These are phyloP conservation scores for Pezizomycotina sp. DNA, from an alignment of 2,329 filamentous ascomycete genomes.

Conservation along the genomic window DNA sequence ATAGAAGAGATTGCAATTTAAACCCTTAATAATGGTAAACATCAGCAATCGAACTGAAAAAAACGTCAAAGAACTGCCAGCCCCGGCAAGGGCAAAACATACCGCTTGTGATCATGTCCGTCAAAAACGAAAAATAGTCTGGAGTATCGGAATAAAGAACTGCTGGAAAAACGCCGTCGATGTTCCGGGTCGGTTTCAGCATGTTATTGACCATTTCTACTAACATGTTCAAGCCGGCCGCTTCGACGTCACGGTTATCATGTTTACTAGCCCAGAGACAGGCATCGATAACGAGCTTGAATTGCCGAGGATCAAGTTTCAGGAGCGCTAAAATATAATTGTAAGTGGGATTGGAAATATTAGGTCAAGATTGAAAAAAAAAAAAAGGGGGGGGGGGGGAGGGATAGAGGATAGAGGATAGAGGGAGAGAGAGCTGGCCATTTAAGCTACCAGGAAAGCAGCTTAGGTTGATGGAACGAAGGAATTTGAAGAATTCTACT, in stretches of 20 bases:
- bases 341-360: too few species aligned
- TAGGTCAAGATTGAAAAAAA: too few species aligned
- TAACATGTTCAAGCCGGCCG: constrained; percentile 93
- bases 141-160: constrained; percentile 87
- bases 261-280: constrained; percentile 99
- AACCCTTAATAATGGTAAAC: constrained; percentile 40
- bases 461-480: constrained; percentile 88
- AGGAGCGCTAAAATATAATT: constrained; percentile 44
- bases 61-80: not conserved
- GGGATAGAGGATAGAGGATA: not conserved
- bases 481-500: constrained; percentile 97
- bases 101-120: constrained; percentile 91
- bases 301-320: constrained; percentile 86
- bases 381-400: too few species aligned
- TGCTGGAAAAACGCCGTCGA: constrained; percentile 94
- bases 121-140: constrained; percentile 96
- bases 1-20: constrained; percentile 92
- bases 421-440: not conserved
- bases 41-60: too few species aligned
- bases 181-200: constrained; percentile 70
- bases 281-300: constrained; percentile 98
- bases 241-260: constrained; percentile 94
- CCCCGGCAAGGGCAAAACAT: constrained; percentile 24
- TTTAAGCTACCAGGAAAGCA: constrained; percentile 62
- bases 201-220: constrained; percentile 95